Conservation (phyloP, 2,329 filamentous ascomycete species). For the Lecanicillium sp. region DNA sequence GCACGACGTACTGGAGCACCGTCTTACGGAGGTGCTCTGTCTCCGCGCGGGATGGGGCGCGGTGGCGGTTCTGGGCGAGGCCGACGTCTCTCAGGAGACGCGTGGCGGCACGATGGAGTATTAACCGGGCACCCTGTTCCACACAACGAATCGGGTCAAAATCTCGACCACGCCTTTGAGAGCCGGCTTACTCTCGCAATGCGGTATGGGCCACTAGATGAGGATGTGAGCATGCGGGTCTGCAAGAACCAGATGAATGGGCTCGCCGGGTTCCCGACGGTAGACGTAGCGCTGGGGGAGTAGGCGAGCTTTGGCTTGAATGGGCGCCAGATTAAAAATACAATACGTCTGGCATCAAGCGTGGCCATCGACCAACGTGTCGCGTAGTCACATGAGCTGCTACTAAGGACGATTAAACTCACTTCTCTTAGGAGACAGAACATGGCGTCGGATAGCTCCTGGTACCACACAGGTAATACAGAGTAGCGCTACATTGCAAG, state of each 20-base stretch:
- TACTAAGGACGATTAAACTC: not conserved
- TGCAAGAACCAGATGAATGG: conserved; percentile 18
- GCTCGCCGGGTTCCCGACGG: not conserved
- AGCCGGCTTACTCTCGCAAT: conserved; percentile 37
- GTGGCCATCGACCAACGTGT: not conserved
- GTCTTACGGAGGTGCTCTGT: conserved; percentile 10
- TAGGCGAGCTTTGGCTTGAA: conserved; percentile 7
- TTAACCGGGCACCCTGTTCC: conserved; percentile 30
- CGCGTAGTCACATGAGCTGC: not conserved
- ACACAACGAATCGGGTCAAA: conserved; percentile 36
- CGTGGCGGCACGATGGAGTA: conserved; percentile 27
- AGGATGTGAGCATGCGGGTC: conserved; percentile 17
- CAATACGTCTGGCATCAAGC: not conserved
- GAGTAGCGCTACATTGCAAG: too few relatives aligned
- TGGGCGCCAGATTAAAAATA: conserved; percentile 19
- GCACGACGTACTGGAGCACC: not conserved
- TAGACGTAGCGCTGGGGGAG: not conserved
- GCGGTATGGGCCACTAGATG: conserved; percentile 25
- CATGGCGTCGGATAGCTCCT: not conserved
- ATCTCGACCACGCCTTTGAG: conserved; percentile 37
- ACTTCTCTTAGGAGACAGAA: not conserved
- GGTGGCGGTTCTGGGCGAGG: conserved; percentile 33
- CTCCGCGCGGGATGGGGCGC: conserved; percentile 30
- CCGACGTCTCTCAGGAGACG: conserved; percentile 32
- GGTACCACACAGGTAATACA: too few relatives aligned